Base-by-base conservation (phyloP, 345 rosid species). In the Ailanthus altissimus region DNA sequence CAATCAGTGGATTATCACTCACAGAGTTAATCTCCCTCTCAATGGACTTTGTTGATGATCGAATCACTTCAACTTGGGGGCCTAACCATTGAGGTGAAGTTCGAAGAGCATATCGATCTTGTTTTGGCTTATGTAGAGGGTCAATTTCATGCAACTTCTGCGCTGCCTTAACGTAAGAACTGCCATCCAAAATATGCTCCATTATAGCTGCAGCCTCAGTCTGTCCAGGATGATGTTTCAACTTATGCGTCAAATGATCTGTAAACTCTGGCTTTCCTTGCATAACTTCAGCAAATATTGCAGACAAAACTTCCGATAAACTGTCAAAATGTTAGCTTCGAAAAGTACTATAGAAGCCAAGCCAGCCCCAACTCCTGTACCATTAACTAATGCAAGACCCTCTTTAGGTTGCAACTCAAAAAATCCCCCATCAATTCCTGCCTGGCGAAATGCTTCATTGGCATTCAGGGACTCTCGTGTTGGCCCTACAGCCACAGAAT, bases 11-110 rank as follows among this genome's bases (percentile, higher is more conserved):
- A 60, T 86, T 86, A 42, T 86, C 87, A 45, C 81, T 90, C 40
- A 90, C 94, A 0, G 92, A 90, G 75, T 90, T 90, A 38, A 90
- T 84, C 85, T 90, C 92, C 42, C 94, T 80, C 76, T 90, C 91
- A 5, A 90, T 87, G 46, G 86, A 83, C 70, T 86, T 86, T 3
- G 90, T 89, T 0, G 91, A 83, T 1, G 81, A 66, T 60, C 91
- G 81, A 15, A 90, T 88, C 54, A 89, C 91, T 78, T 90, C 94
- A 1, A 89, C 70, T 46, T 81, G 89, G 3, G 92, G 92, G 1
- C 92, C 94, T 1, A 89, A 78, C 92, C 92, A 89, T 76, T 87
- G 91, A 0, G 92, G 94, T 0, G 87, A 87, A 46, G 91, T 89
- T 4, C 89, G 80, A 61, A 87, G 81, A 21, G 91, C 92, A 21